Base-by-base conservation (phyloP, 495 filamentous ascomycete species). In the Ascodesmis nigricans region DNA sequence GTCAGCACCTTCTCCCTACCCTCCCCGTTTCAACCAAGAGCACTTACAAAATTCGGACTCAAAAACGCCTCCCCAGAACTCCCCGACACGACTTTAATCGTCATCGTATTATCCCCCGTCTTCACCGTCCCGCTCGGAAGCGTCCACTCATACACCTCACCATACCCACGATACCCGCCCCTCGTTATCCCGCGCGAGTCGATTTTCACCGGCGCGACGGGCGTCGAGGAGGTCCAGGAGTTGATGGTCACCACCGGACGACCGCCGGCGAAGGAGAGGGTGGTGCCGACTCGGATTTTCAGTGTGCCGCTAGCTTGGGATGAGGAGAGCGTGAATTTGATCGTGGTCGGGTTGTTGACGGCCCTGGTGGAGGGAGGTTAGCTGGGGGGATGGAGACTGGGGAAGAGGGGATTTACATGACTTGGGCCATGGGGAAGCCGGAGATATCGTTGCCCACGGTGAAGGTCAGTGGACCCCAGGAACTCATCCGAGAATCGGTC, bases 351-450 rank as follows among this genome's bases (percentile, higher is more conserved):
- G 33, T 60, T 63, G 50, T 75, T 74, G 11, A 68, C 61, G 34
- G 44, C 52, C 50, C 73, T n/a, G n/a, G n/a, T n/a, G n/a, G n/a
- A n/a, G n/a, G n/a, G n/a, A n/a, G n/a, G n/a, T n/a, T n/a, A n/a
- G n/a, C n/a, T n/a, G n/a, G n/a, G n/a, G n/a, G n/a, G n/a, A n/a
- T n/a, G n/a, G n/a, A n/a, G n/a, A n/a, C n/a, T n/a, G n/a, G n/a
- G n/a, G n/a, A n/a, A n/a, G n/a, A n/a, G n/a, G n/a, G n/a, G n/a
- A n/a, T n/a, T n/a, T n/a, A n/a, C n/a, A n/a, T 66, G 57, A 73
- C 70, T 22, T 71, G 42, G 0, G 69, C 71, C 71, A 76, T 75
- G 6, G 71, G 71, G 51, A 74, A 71, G 25, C 63, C 58, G 1
- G 46, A 45, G 2, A 65, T 45, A 4, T 52, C 38, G 14, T 55